These are phyloP conservation scores for Boletus calvinii DNA, from an alignment of 1,284 basidiomycete species.

Conservation along the genomic window DNA sequence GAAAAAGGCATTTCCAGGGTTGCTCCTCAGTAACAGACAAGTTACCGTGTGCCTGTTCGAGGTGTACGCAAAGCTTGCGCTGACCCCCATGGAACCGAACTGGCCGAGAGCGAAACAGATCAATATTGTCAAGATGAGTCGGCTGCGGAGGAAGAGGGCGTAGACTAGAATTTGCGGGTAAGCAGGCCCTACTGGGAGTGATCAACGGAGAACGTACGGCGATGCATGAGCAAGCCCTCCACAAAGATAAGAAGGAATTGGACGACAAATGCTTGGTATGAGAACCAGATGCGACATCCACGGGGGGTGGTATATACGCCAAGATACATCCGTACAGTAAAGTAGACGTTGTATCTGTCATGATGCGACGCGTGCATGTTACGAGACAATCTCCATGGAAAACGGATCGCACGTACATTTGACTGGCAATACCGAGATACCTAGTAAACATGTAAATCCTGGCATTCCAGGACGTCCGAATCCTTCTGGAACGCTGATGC, in stretches of 20 bases:
- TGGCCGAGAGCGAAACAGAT: conserved; percentile 11
- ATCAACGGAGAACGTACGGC: conserved; percentile 8
- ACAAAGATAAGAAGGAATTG: conserved; percentile 16
- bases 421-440: conserved; percentile 18
- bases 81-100: conserved; percentile 21
- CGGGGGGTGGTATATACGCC: conserved; percentile 6
- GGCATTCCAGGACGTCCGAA: conserved; percentile 11
- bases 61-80: conserved; percentile 13
- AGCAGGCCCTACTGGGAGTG: not conserved
- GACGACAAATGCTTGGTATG: conserved; percentile 17
- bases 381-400: not conserved
- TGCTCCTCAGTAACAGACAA: conserved; percentile 17
- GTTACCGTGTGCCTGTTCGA: conserved; percentile 16
- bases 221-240: conserved; percentile 17
- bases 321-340: conserved; percentile 18
- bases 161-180: conserved; percentile 12
- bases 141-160: conserved; percentile 12
- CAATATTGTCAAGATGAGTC: conserved; percentile 8
- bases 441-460: conserved; percentile 14
- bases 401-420: conserved; percentile 17
- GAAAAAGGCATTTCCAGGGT: conserved; percentile 20
- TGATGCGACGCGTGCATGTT: not conserved
- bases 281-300: conserved; percentile 22
- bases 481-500: conserved; percentile 3
- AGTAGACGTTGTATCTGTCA: conserved; percentile 23